Evolutionary conservation across 306 rosid species (phyloP).

Genomic region (Cucumis melo): DNA sequence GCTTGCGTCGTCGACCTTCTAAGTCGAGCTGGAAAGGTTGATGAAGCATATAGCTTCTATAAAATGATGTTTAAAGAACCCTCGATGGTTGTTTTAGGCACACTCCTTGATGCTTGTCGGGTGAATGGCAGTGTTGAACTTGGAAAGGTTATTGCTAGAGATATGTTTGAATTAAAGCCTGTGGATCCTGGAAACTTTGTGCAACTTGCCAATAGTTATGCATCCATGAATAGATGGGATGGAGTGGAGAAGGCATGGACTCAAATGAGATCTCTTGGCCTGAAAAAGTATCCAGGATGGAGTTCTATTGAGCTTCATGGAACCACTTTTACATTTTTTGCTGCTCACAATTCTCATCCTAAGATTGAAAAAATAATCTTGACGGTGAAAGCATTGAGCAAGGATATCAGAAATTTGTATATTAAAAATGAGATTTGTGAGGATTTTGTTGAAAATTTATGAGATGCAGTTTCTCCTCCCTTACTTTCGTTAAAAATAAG

Average conservation of each 20-base stretch:
- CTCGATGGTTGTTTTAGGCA: constrained; percentile 9
- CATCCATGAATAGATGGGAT: constrained; percentile 5
- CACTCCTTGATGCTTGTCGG: constrained; percentile 7
- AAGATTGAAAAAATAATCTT: not conserved
- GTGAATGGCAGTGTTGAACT: not conserved
- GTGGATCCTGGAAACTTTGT: constrained; percentile 10
- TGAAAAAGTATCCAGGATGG: constrained; percentile 14
- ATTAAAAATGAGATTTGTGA: not conserved
- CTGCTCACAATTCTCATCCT: constrained; percentile 13
- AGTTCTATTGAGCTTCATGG: constrained; percentile 11
- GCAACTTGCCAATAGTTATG: constrained; percentile 11
- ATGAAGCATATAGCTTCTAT: constrained; percentile 10
- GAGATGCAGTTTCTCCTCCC: too few species aligned
- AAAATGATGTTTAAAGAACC: constrained; percentile 8
- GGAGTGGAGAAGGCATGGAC: constrained; percentile 14
- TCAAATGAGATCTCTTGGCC: constrained; percentile 14
- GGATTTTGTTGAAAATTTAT: not conserved
- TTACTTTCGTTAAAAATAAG: too few species aligned
- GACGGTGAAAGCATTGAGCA: not conserved
- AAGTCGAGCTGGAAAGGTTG: constrained; percentile 11
- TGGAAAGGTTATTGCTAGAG: constrained; percentile 4
- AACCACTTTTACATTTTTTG: constrained; percentile 3
- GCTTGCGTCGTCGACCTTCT: constrained; percentile 16
- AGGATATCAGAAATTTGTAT: not conserved
- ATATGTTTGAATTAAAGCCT: constrained; percentile 6